Base-by-base conservation (phyloP, 441 rosid genomes). In the Aleurites moluccanus region DNA sequence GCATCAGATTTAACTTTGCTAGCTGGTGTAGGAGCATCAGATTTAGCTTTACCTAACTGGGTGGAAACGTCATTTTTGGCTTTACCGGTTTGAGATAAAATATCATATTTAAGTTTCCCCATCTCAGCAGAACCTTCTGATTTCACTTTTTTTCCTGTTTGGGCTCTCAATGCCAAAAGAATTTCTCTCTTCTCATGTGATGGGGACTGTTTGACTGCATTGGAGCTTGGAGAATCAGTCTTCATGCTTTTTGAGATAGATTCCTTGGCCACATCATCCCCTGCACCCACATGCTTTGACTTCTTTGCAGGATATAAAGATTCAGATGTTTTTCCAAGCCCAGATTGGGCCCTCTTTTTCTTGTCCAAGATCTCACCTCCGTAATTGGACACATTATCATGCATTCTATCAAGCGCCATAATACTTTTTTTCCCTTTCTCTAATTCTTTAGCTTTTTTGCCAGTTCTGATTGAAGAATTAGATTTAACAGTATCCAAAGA, bases 251-350 rank as follows among this genome's bases (percentile, higher is more conserved):
- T 85, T 35, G 67, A 69, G 42, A 74, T 64, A 21, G 84, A 68
- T 59, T 67, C 79, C 81, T 63, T 84, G 40, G 75, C 18, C 72
- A 72, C 59, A 75, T 73, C 85, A 76, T 75, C 89, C 70, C 83
- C 84, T 21, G 10, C 73, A 70, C 79, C 86, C 67, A 72, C 83
- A 81, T 63, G 52, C 82, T 84, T 88, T 2, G 80, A 78, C 82
- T 81, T 92, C 80, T 90, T 96, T 78, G 82, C 82, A 77, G 86
- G 82, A 78, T 70, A 85, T 50, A 80, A 77, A 81, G 75, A 78
- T 78, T 83, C 90, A 76, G 74, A 76, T 35, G 76, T n/a, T 65
- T 40, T 66, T 79, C 83, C 87, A 75, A 49, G 61, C 61, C 78
- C 88, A 77, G 84, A 84, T 67, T 86, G 87, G 77, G 79, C 78